phyloP scores from a whole-genome alignment of 2,329 filamentous ascomycete genomes.

The Cladophialophora exuberans region DNA sequence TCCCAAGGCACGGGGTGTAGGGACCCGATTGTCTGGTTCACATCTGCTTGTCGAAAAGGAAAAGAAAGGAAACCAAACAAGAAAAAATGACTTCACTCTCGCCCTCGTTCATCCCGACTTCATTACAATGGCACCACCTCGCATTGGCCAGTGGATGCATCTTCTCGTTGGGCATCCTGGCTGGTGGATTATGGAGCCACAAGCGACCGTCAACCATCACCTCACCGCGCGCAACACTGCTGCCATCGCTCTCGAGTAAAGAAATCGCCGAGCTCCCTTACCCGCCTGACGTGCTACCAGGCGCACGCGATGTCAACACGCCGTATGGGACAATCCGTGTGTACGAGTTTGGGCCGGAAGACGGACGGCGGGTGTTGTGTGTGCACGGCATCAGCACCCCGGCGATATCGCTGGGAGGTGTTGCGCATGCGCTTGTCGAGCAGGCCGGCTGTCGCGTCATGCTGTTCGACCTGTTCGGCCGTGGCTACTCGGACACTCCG shows the following conservation, averaged over 20 bases:
- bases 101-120: not conserved
- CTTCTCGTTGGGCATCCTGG: conserved; percentile 21
- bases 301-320: conserved; percentile 64
- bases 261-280: conserved; percentile 59
- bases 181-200: conserved; percentile 14
- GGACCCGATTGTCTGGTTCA: no score
- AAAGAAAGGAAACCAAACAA: no score
- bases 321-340: conserved; percentile 71
- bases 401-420: conserved; percentile 66
- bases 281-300: conserved; percentile 70
- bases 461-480: conserved; percentile 71
- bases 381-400: conserved; percentile 84
- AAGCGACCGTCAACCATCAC: conserved; percentile 14
- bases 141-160: conserved; percentile 12
- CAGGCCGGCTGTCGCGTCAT: conserved; percentile 76
- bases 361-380: conserved; percentile 72
- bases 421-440: conserved; percentile 67
- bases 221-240: conserved; percentile 43
- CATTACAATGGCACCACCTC: conserved; percentile 16
- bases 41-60: not conserved
- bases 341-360: conserved; percentile 78
- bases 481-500: conserved; percentile 76
- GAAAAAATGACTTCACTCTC: conserved; percentile 19
- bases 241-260: conserved; percentile 40
- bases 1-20: no score